Conservation (phyloP, 2,329 filamentous ascomycete species). For the Beauveria sp. region DNA sequence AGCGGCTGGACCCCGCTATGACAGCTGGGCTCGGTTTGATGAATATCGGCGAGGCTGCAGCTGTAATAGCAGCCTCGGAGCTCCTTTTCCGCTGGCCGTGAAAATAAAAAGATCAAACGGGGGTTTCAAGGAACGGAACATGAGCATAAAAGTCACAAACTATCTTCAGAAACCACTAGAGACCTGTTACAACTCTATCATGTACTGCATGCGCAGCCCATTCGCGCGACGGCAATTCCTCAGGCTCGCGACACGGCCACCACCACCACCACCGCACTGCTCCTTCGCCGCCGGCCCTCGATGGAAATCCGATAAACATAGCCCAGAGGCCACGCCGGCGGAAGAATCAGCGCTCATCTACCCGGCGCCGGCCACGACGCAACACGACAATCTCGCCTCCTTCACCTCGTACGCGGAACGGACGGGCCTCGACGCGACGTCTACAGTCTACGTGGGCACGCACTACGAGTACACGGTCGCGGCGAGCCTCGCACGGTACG, state of each 20-base stretch:
- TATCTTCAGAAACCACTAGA: too few species aligned
- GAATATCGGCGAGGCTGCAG: background rate
- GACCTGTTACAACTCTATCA: background rate
- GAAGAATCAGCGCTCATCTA: slow-evolving; percentile 24
- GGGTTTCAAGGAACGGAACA: too few species aligned
- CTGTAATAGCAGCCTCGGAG: background rate
- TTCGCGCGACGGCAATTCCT: background rate
- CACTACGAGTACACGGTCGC: slow-evolving; percentile 68
- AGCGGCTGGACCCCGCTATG: slow-evolving; percentile 7
- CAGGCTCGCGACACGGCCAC: background rate
- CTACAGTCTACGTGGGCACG: slow-evolving; percentile 62
- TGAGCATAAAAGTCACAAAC: too few species aligned
- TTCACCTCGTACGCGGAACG: slow-evolving; percentile 59
- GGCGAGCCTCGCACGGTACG: slow-evolving; percentile 46
- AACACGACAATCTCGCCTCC: slow-evolving; percentile 56
- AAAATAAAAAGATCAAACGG: too few species aligned
- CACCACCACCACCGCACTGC: background rate
- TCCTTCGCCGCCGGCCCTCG: background rate
- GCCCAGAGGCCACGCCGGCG: background rate
- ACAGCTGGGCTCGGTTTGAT: slow-evolving; percentile 7
- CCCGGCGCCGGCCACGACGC: slow-evolving; percentile 35
- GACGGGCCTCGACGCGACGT: slow-evolving; percentile 44
- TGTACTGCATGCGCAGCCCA: background rate
- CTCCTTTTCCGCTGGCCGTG: background rate
- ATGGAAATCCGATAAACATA: background rate